Evolutionary conservation across 108 stramenopile genomes (phyloP), one percentile per base, ranked within the genome.

Genomic region (Seminavis robusta): DNA sequence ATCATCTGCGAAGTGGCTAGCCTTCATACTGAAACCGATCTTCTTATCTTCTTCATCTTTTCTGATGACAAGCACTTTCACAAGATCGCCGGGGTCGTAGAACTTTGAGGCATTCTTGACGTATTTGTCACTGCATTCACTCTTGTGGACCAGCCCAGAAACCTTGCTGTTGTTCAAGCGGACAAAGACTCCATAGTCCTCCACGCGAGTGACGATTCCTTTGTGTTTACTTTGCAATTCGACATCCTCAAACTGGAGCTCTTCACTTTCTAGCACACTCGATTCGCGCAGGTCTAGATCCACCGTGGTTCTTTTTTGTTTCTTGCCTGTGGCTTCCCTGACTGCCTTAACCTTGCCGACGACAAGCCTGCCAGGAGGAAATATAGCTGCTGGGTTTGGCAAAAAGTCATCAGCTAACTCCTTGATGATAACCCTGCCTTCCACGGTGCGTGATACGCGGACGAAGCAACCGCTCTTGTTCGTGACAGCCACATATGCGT

Each of bases 381-480:
- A 98, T 41, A 78, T 73, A 2, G 67, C 51, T 20, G 26, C 61
- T 1, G 96, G 94, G 56, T 94, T 59, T 7, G 78, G 75, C 13
- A 98, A 56, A 57, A 84, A 98, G 16, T 80, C 74, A 69, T 97
- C 95, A 20, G 81, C 75, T 8, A 98, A 64, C 68, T 96, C 87
- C 52, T 93, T 97, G 45, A 97, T 61, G 31, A 95, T 82, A 0
- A 90, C 87, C 38, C 94, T 64, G 0, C 87, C 95, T 59, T 89
- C 83, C 16, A 92, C 74, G 8, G 57, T 71, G 16, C 84, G 69
- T 19, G 85, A 72, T 16, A 98, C 63, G 0, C 92, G 84, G 8
- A 98, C 61, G 54, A 96, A 98, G 63, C 97, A 98, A 23, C 97
- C 95, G 54, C 90, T 86, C 50, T 83, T 90, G 24, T 75, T 88